phyloP scores from a whole-genome alignment of 2,329 filamentous ascomycete genomes.

The Exophiala xenobiotica region DNA sequence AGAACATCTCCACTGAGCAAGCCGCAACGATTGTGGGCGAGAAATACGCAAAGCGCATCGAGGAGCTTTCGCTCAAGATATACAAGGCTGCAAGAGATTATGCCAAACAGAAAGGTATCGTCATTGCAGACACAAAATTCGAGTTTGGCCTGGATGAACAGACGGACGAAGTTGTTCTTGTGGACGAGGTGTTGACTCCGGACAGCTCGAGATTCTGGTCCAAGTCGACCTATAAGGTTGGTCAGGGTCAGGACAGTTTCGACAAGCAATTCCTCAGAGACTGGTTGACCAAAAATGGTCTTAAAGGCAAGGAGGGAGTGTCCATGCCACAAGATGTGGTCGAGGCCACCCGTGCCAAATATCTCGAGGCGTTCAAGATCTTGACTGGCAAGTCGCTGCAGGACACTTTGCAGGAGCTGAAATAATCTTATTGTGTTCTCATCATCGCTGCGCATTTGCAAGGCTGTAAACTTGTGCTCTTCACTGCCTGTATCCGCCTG shows the following conservation, averaged over 20 bases:
- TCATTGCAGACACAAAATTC: slow-evolving; percentile 77
- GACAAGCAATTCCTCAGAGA: slow-evolving; percentile 85
- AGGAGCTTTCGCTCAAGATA: slow-evolving; percentile 62
- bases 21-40: slow-evolving; percentile 63
- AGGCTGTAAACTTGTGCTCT: no score
- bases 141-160: slow-evolving; percentile 69
- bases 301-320: slow-evolving; percentile 74
- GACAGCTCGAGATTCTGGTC: slow-evolving; percentile 87
- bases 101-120: slow-evolving; percentile 65
- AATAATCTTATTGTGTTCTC: slow-evolving; percentile 3
- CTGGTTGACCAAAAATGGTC: slow-evolving; percentile 70
- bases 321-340: slow-evolving; percentile 71
- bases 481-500: background rate
- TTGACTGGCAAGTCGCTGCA: slow-evolving; percentile 58
- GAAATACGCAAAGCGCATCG: slow-evolving; percentile 63
- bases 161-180: slow-evolving; percentile 67
- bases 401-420: slow-evolving; percentile 18
- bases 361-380: slow-evolving; percentile 71
- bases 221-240: slow-evolving; percentile 67
- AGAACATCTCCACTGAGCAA: slow-evolving; percentile 76
- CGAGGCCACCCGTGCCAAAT: slow-evolving; percentile 67
- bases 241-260: slow-evolving; percentile 75
- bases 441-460: no score
- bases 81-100: slow-evolving; percentile 65
- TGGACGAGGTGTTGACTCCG: slow-evolving; percentile 84